Base-by-base conservation (phyloP, 73 alveolate species). In the Symbiodinium natans region DNA sequence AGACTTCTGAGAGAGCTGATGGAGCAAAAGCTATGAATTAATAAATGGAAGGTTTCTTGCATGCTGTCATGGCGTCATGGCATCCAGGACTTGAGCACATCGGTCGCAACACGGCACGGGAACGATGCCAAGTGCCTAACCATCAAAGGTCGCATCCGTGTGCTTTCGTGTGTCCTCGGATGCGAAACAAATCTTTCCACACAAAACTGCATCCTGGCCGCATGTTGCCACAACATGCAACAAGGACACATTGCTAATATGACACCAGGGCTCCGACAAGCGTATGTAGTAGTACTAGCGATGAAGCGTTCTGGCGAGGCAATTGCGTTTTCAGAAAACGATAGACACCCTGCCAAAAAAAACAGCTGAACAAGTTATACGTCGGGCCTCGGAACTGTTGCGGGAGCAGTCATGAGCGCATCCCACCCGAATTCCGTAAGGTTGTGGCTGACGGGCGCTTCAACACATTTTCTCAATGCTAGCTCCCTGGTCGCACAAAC, bases 341-440 rank as follows among this genome's bases (percentile, higher is more conserved):
- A 63, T 1, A 17, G 9, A 19, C 80, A 2, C 31, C 9, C 27
- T 6, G 80, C 80, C 27, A 17, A 36, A 21, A 29, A 2, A 15
- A 23, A 23, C 23, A 29, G n/a, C 71, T 2, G 15, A 21, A 23
- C 23, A 8, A 21, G n/a, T 8, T 8, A 2, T 21, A 10, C 31
- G 71, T 29, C 71, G 11, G 29, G 80, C 80, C 80, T 63, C 80
- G 80, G 80, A 63, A 63, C 1, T 2, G 38, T 63, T 36, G 80
- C 13, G 80, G 80, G 36, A 63, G 33, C 19, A 23, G 80, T 36
- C 80, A 63, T 63, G 80, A 23, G 23, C 40, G 13, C 31, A 63
- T 63, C 36, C 80, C 80, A 63, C 36, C 80, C 80, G 80, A 63
- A 63, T 63, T 63, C 36, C 80, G n/a, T 63, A 63, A 63, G 80